Conservation (phyloP, 805 yeast genomes). For the Dipodascus albidus region DNA sequence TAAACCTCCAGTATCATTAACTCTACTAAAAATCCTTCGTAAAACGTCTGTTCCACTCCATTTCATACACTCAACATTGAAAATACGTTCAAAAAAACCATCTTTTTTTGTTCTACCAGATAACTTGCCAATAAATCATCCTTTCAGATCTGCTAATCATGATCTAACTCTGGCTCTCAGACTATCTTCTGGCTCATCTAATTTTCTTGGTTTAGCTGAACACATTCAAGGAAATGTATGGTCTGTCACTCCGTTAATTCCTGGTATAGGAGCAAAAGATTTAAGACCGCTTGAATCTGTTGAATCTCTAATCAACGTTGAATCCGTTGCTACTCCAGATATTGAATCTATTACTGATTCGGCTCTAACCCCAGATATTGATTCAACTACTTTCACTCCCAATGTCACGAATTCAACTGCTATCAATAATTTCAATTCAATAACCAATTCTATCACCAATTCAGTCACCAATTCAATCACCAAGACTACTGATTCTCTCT, state of each 20-base stretch:
- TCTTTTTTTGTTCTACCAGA: not conserved
- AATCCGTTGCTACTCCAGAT: not conserved
- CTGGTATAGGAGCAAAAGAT: not conserved
- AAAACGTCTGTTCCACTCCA: not conserved
- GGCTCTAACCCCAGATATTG: not conserved
- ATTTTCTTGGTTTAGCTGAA: not conserved
- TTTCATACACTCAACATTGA: not conserved
- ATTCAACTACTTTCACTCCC: not conserved
- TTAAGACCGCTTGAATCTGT: not conserved
- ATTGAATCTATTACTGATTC: not conserved
- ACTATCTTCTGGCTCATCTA: not conserved
- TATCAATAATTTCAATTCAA: not conserved
- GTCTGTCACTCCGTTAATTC: not conserved
- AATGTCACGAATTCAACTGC: not conserved
- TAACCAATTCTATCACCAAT: not conserved
- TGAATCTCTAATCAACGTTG: not conserved
- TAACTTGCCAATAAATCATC: not conserved
- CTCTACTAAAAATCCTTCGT: not conserved
- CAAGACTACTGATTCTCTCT: too few species aligned
- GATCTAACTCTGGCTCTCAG: not conserved
- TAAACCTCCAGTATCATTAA: not conserved
- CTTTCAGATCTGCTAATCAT: not conserved
- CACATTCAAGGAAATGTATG: not conserved
- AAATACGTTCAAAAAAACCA: not conserved
- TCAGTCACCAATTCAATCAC: too few species aligned